Evolutionary conservation across 805 yeast genomes (phyloP).

Genomic region (Nakazawaea pomicola): DNA sequence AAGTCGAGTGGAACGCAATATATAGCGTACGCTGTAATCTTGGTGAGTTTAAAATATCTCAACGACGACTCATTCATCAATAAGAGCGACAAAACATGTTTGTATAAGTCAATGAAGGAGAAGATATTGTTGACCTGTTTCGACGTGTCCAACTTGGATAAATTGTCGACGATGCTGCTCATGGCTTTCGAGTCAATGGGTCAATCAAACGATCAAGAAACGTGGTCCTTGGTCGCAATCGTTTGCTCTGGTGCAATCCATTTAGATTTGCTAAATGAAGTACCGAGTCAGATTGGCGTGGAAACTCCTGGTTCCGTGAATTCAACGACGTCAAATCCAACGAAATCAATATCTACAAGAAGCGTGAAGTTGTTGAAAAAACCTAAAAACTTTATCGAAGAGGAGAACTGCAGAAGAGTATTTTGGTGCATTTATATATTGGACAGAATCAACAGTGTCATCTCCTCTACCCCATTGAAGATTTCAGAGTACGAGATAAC

Average conservation of each 20-base stretch:
- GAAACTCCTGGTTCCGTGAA: constrained; percentile 10
- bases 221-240: constrained; percentile 20
- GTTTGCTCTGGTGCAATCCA: constrained; percentile 21
- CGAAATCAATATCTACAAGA: constrained; percentile 17
- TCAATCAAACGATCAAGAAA: constrained; percentile 19
- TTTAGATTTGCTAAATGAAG: constrained; percentile 16
- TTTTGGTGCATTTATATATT: constrained; percentile 30
- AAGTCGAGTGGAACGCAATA: neutral
- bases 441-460: constrained; percentile 31
- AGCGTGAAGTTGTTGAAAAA: constrained; percentile 17
- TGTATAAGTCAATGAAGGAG: constrained; percentile 14
- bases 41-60: constrained; percentile 17
- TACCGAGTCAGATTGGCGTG: neutral
- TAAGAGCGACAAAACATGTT: constrained; percentile 3
- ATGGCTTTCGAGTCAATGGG: constrained; percentile 22
- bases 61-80: neutral
- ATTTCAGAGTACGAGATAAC: constrained; percentile 18
- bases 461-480: constrained; percentile 27
- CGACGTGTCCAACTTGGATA: constrained; percentile 19
- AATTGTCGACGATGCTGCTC: constrained; percentile 20
- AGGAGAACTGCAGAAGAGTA: constrained; percentile 29
- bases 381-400: constrained; percentile 32
- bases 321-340: constrained; percentile 2
- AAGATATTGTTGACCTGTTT: constrained; percentile 18
- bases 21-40: constrained; percentile 15